These are phyloP conservation scores for Dactylella cylindrospora DNA, from an alignment of 2,329 filamentous ascomycete species.

Conservation along the genomic window DNA sequence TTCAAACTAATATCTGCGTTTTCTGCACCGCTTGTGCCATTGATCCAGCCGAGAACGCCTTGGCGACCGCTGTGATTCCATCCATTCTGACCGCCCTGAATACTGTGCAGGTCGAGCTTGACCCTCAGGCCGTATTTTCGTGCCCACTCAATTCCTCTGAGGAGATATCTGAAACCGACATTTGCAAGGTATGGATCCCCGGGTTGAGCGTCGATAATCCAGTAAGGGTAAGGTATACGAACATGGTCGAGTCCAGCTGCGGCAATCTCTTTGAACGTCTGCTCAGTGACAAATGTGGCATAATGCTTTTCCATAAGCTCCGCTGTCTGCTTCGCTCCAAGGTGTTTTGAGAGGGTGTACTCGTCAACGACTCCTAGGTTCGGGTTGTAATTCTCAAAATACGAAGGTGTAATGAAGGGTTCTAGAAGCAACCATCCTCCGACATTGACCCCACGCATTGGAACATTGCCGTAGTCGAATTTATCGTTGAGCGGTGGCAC, in stretches of 20 bases:
- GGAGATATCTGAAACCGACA: slow-evolving; percentile 87
- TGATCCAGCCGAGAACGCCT: slow-evolving; percentile 81
- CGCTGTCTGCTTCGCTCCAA: slow-evolving; percentile 67
- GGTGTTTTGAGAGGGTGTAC: slow-evolving; percentile 71
- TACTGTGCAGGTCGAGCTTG: slow-evolving; percentile 88
- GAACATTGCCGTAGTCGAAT: slow-evolving; percentile 72
- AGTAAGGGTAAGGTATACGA: slow-evolving; percentile 94
- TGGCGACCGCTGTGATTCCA: slow-evolving; percentile 94
- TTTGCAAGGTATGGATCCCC: slow-evolving; percentile 84
- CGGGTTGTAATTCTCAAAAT: slow-evolving; percentile 61
- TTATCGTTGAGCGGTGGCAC: slow-evolving; percentile 77
- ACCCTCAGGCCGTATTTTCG: slow-evolving; percentile 88
- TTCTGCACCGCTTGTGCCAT: slow-evolving; percentile 72
- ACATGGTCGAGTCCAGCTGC: slow-evolving; percentile 92
- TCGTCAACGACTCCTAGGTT: slow-evolving; percentile 78
- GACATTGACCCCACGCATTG: slow-evolving; percentile 85
- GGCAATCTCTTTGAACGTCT: slow-evolving; percentile 80
- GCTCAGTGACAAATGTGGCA: slow-evolving; percentile 79
- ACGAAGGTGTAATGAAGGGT: slow-evolving; percentile 90
- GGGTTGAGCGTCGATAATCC: slow-evolving; percentile 83
- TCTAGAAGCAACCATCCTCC: slow-evolving; percentile 94
- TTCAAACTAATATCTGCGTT: slow-evolving; percentile 63
- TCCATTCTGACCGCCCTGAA: slow-evolving; percentile 91
- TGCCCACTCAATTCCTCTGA: slow-evolving; percentile 89
- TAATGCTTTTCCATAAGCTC: slow-evolving; percentile 85